These are phyloP conservation scores for Leptomonas seymouri DNA, from an alignment of 208 protist genomes.

Conservation along the genomic window DNA sequence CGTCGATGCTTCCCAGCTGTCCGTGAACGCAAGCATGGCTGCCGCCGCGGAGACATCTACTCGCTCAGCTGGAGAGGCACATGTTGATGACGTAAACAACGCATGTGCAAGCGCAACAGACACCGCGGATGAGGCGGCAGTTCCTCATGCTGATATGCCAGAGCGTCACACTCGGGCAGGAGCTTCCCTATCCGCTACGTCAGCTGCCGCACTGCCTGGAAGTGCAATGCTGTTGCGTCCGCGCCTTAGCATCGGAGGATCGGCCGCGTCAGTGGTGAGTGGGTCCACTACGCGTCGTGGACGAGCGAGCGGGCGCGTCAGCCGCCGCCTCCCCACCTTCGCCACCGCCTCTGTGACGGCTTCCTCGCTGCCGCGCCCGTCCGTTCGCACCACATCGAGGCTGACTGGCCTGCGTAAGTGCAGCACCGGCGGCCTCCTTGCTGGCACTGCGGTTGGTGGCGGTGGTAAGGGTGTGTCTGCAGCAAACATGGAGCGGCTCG, in stretches of 20 bases:
- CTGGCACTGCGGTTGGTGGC: background rate
- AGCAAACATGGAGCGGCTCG: slow-evolving; percentile 40
- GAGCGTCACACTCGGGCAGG: background rate
- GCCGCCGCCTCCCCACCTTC: background rate
- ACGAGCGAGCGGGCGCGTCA: background rate
- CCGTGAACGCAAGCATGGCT: too few relatives aligned
- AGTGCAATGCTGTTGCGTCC: slow-evolving; percentile 1
- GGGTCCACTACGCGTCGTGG: slow-evolving; percentile 1
- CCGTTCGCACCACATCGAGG: background rate
- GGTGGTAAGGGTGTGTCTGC: slow-evolving; percentile 1
- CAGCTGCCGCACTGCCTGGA: background rate
- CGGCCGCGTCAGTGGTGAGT: background rate
- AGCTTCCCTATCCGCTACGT: background rate
- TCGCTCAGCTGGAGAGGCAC: too few relatives aligned
- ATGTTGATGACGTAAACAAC: background rate
- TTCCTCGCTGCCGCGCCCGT: slow-evolving; percentile 12
- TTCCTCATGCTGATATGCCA: background rate
- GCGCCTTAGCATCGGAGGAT: background rate
- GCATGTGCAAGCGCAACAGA: background rate
- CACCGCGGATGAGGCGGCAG: background rate
- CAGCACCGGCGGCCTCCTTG: background rate
- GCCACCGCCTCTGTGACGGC: slow-evolving; percentile 2
- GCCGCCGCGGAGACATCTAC: too few relatives aligned
- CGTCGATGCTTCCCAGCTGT: background rate
- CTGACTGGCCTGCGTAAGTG: background rate